Evolutionary conservation across 2,329 filamentous ascomycete genomes (phyloP), one percentile per base, ranked within the genome.

Genomic region (Alternaria sp.): DNA sequence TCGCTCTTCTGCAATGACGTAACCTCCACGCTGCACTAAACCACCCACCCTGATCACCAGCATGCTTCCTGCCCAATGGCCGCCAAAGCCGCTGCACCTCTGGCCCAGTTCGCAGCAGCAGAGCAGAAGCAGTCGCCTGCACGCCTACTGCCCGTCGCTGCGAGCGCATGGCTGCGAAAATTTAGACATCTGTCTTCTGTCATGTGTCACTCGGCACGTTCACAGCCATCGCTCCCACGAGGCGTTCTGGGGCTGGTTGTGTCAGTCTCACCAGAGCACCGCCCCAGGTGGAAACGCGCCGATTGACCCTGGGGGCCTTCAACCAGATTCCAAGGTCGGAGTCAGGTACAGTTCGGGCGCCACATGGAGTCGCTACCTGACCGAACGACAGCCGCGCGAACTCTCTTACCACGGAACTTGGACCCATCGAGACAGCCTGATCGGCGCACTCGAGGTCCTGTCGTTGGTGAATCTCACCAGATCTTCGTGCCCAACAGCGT

Each of bases 371-470:
- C 55, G 47, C 61, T 60, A 61, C 67, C 66, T 63, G 60, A 63
- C 61, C 47, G 53, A 64, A 65, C 49, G 58, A 70, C 62, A 45
- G 63, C 55, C 56, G 58, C 64, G 61, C 61, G 59, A 56, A 53
- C 37, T 43, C 58, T 47, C 54, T 37, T 51, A 51, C 20, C 12
- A 46, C 21, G 20, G 6, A 43, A 55, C 44, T 55, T 47, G 51
- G 55, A 46, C 62, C 60, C 57, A 59, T 50, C 60, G 53, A 44
- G 53, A 50, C 61, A 46, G 49, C 62, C 58, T 59, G 65, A 68
- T 70, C 62, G 53, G 60, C 64, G 60, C 44, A 55, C 57, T 55
- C 59, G 69, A 64, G 58, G 66, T 69, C 68, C 65, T 66, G 64
- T 60, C 60, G 64, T 58, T 47, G 23, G 49, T 59, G 26, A 47